A percentile compares a stretch with the other conserved stretches of the same genome.
Conservation (phyloP, 805 yeast genomes). For the Huiozyma sinensis region DNA sequence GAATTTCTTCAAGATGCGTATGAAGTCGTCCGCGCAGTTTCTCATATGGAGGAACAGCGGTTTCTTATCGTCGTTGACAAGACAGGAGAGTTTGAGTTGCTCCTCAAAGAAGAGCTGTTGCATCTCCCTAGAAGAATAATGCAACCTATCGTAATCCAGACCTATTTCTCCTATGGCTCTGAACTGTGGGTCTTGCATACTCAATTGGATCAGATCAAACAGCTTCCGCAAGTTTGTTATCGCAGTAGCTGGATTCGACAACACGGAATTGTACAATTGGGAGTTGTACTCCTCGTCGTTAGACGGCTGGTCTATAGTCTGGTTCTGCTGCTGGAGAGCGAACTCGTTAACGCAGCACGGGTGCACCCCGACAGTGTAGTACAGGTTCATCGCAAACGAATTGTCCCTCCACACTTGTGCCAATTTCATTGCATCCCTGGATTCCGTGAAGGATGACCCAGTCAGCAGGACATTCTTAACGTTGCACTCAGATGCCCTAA, state of each 20-base stretch:
- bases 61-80: constrained; percentile 36
- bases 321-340: constrained; percentile 9
- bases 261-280: constrained; percentile 3
- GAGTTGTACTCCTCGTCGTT: constrained; percentile 16
- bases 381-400: constrained; percentile 22
- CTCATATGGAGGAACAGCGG: constrained; percentile 91
- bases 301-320: constrained; percentile 18
- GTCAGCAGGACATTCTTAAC: constrained; percentile 71
- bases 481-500: constrained; percentile 52
- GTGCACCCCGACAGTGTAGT: constrained; percentile 86
- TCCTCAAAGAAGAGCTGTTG: constrained; percentile 58
- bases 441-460: constrained; percentile 67
- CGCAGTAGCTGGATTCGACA: constrained; percentile 3
- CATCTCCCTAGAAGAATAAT: constrained; percentile 56
- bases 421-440: constrained; percentile 48
- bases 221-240: constrained; percentile 4
- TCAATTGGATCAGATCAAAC: constrained; percentile 39
- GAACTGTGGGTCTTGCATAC: constrained; percentile 41
- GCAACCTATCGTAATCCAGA: constrained; percentile 82
- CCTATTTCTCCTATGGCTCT: constrained; percentile 94
- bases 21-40: constrained; percentile 71
- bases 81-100: constrained; percentile 52
- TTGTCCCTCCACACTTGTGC: constrained; percentile 31
- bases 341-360: constrained; percentile 76
- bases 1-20: constrained; percentile 52